Conservation (phyloP, 2,329 filamentous ascomycete species). For the Zarea fungicola region DNA sequence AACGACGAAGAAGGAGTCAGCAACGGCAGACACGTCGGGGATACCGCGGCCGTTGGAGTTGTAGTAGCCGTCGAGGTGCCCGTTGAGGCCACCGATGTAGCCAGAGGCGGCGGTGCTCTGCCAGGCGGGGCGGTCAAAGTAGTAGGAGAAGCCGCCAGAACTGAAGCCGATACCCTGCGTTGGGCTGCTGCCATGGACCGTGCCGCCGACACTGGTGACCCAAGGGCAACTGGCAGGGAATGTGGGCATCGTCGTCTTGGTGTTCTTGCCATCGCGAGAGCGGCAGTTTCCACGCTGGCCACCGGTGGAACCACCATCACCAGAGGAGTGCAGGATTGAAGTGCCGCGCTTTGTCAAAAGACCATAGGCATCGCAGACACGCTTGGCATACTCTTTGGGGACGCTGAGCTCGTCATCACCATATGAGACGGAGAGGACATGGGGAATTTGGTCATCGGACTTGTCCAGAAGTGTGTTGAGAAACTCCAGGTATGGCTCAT, state of each 20-base stretch:
- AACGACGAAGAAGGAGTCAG: constrained; percentile 43
- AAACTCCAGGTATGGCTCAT: constrained; percentile 45
- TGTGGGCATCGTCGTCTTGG: constrained; percentile 44
- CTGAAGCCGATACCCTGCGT: constrained; percentile 30
- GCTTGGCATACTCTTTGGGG: constrained; percentile 24
- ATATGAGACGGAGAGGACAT: constrained; percentile 31
- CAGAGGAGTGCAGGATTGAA: constrained; percentile 23
- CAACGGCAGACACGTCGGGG: constrained; percentile 41
- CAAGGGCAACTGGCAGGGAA: constrained; percentile 47
- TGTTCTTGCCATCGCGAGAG: constrained; percentile 52
- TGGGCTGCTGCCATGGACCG: constrained; percentile 28
- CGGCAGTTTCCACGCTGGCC: constrained; percentile 30
- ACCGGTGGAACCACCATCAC: constrained; percentile 23
- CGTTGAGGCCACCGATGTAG: constrained; percentile 37
- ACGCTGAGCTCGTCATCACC: constrained; percentile 30
- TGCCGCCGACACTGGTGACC: constrained; percentile 34
- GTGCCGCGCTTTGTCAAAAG: constrained; percentile 28
- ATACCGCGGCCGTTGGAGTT: constrained; percentile 40
- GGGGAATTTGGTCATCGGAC: constrained; percentile 26
- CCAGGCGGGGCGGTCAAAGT: constrained; percentile 37
- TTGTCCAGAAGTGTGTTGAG: constrained; percentile 37
- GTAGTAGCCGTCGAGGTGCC: constrained; percentile 39
- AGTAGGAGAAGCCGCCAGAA: constrained; percentile 43
- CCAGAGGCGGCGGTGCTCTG: constrained; percentile 31
- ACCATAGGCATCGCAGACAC: constrained; percentile 27